A percentile compares a stretch with the other conserved stretches of the same genome.
Evolutionary conservation across 169 alveolate genomes (phyloP).

Genomic region (Eimeria acervulina): DNA sequence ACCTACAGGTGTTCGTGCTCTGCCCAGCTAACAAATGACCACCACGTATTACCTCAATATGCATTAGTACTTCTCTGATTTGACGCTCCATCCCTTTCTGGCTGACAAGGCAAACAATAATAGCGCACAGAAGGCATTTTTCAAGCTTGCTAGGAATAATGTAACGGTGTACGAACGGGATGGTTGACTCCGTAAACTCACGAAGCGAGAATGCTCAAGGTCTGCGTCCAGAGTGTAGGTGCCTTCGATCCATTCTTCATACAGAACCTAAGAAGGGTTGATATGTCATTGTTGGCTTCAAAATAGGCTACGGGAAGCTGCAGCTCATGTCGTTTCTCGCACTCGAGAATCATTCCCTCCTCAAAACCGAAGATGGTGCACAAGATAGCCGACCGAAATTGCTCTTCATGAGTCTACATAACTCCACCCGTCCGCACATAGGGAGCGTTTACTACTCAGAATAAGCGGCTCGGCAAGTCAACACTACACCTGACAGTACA

Average conservation of each 20-base stretch:
- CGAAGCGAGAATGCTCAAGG: conserved; percentile 81
- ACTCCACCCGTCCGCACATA: not conserved
- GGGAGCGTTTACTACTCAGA: not conserved
- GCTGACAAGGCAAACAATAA: conserved; percentile 36
- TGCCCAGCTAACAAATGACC: not conserved
- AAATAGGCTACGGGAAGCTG: conserved; percentile 78
- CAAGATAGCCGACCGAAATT: conserved; percentile 69
- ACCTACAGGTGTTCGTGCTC: not conserved
- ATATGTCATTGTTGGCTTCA: conserved; percentile 52
- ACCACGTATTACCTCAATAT: conserved; percentile 73
- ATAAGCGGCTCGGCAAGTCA: not conserved
- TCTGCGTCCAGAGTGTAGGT: conserved; percentile 77
- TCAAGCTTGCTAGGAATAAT: not conserved
- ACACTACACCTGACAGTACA: not conserved
- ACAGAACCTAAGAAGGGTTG: conserved; percentile 68
- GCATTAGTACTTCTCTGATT: conserved; percentile 70
- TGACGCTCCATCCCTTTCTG: conserved; percentile 74
- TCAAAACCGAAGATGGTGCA: conserved; percentile 70
- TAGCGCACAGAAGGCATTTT: not conserved
- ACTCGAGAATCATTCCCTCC: conserved; percentile 74
- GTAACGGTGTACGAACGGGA: not conserved
- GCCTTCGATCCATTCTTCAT: conserved; percentile 68
- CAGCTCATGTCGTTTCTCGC: conserved; percentile 73
- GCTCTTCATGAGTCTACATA: conserved; percentile 76
- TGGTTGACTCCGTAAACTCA: conserved; percentile 11